Conservation (phyloP, 495 filamentous ascomycete genomes). For the Immersiella caudata region DNA sequence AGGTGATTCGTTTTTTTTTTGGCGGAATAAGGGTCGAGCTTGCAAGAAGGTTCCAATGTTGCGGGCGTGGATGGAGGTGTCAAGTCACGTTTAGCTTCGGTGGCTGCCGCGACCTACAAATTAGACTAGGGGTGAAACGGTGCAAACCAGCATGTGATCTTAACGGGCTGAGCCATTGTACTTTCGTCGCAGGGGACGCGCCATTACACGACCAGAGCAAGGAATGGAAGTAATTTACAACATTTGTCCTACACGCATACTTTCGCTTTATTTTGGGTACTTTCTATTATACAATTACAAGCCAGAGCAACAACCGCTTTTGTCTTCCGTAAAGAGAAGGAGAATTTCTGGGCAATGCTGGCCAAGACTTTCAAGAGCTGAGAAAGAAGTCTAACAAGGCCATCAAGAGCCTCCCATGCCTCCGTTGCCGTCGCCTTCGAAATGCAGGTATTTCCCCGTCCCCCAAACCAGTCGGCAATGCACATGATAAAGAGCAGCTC, state of each 20-base stretch:
- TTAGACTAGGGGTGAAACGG: too few relatives aligned
- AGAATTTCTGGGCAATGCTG: constrained; percentile 8
- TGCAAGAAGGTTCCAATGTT: too few relatives aligned
- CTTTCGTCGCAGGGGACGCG: too few relatives aligned
- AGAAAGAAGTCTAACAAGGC: constrained; percentile 26
- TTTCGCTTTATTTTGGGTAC: constrained; percentile 29
- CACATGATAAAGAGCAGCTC: neutral
- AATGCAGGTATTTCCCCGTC: constrained; percentile 18
- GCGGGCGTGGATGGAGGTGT: too few relatives aligned
- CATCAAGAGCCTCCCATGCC: constrained; percentile 12
- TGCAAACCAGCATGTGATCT: too few relatives aligned
- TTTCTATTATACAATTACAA: constrained; percentile 35
- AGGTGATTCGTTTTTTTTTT: neutral
- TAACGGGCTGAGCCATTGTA: too few relatives aligned
- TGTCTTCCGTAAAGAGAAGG: constrained; percentile 27
- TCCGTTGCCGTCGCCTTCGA: constrained; percentile 12
- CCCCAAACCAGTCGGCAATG: constrained; percentile 3
- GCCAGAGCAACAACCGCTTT: constrained; percentile 31
- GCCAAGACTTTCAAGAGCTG: constrained; percentile 18
- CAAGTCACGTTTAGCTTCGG: too few relatives aligned
- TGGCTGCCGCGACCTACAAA: too few relatives aligned
- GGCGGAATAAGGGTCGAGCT: too few relatives aligned
- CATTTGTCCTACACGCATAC: neutral
- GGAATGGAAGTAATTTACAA: neutral
- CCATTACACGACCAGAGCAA: too few relatives aligned